Percentiles rank a stretch among this genome's conserved stretches.
Evolutionary conservation across 1,139 yeast genomes (phyloP).

Genomic region (Wickerhamiella pararugosa): DNA sequence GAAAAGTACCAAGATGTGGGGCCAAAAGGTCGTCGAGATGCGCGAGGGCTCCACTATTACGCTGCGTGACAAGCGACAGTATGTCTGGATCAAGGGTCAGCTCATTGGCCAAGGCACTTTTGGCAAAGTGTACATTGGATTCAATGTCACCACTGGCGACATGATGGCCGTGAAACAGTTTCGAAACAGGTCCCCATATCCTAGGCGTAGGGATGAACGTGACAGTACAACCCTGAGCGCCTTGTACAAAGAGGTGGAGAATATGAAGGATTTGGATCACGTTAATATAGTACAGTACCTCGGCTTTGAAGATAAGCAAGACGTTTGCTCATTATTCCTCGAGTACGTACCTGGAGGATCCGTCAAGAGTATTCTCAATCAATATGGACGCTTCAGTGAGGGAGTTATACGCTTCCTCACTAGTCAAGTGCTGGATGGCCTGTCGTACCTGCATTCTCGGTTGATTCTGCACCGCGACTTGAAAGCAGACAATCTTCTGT

Average conservation of each 20-base stretch:
- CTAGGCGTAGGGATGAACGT: constrained; percentile 84
- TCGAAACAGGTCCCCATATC: constrained; percentile 61
- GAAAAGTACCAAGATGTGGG: constrained; percentile 94
- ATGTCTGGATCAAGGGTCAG: constrained; percentile 97
- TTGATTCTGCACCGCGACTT: constrained; percentile 91
- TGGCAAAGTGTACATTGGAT: constrained; percentile 87
- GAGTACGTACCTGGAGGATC: constrained; percentile 99
- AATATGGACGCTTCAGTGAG: constrained; percentile 79
- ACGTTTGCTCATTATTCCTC: constrained; percentile 67
- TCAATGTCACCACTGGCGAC: constrained; percentile 93
- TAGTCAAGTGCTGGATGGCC: constrained; percentile 66
- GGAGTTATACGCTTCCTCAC: constrained; percentile 57
- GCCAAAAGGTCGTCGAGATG: constrained; percentile 81
- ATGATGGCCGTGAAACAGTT: constrained; percentile 99
- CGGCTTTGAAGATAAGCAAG: constrained; percentile 71
- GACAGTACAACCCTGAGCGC: constrained; percentile 68
- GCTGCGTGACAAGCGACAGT: constrained; percentile 56
- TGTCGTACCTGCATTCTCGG: constrained; percentile 68
- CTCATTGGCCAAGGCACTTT: constrained; percentile 92
- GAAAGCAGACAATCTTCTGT: constrained; percentile 81
- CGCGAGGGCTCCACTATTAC: constrained; percentile 51
- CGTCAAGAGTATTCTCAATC: constrained; percentile 70
- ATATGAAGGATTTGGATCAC: constrained; percentile 89
- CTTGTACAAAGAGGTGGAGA: constrained; percentile 78
- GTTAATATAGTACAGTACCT: constrained; percentile 87